phyloP scores from a whole-genome alignment of 129 eudicot species.

The Lactuca saligna region DNA sequence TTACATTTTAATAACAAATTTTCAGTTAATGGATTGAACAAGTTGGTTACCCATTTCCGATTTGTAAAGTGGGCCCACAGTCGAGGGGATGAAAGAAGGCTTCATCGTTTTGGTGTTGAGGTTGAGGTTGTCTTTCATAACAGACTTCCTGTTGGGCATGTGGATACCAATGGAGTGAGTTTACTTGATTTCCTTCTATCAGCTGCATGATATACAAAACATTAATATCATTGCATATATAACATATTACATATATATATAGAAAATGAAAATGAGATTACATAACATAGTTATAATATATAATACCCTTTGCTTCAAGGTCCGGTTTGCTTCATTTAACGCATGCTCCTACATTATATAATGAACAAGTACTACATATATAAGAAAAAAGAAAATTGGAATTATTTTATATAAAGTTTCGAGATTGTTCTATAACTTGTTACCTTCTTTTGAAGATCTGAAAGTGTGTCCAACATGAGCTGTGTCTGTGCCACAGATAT shows the following conservation, averaged over 20 bases:
- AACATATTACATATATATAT: too few species aligned
- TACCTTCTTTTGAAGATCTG: conserved; percentile 87
- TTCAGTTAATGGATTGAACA: too few species aligned
- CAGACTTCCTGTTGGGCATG: conserved; percentile 61
- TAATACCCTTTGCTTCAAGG: conserved; percentile 85
- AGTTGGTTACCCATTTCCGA: conserved; percentile 47
- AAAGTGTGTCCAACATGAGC: conserved; percentile 84
- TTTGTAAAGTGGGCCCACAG: conserved; percentile 93
- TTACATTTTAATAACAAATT: too few species aligned
- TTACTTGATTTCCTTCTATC: conserved; percentile 66
- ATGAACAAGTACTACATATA: neutral
- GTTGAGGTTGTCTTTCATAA: conserved; percentile 55
- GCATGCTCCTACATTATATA: conserved; percentile 60
- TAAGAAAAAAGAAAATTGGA: neutral
- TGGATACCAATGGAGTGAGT: conserved; percentile 71
- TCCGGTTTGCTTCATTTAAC: conserved; percentile 80
- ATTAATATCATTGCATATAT: neutral
- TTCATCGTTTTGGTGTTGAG: conserved; percentile 57
- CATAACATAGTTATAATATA: neutral
- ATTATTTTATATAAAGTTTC: neutral
- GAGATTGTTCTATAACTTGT: neutral
- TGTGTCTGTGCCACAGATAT: conserved; percentile 58
- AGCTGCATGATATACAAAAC: conserved; percentile 65
- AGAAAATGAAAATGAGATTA: neutral
- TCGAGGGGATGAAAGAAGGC: conserved; percentile 77